Percentiles rank a stretch among this genome's conserved stretches.
Conservation (phyloP, 2,329 filamentous ascomycete genomes). For the Hypoxylon sp. region DNA sequence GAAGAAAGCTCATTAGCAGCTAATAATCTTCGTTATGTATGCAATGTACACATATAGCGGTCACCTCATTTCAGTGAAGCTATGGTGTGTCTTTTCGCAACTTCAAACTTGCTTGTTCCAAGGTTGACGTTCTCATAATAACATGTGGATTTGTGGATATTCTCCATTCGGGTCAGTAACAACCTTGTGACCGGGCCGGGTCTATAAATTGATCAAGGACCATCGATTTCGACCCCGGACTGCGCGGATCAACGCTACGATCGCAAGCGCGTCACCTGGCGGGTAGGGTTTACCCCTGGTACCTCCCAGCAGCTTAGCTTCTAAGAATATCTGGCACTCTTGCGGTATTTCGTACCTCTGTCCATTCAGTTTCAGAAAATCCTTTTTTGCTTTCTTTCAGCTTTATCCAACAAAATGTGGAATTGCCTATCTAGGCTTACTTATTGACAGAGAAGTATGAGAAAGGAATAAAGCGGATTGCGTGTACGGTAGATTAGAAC, state of each 20-base stretch:
- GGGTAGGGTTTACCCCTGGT: constrained; percentile 33
- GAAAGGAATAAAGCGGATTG: background rate
- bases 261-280: constrained; percentile 36
- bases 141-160: constrained; percentile 2
- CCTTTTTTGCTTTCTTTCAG: constrained; percentile 17
- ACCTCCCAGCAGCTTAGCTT: constrained; percentile 10
- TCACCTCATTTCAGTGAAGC: no score
- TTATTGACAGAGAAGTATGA: background rate
- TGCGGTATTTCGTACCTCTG: constrained; percentile 23
- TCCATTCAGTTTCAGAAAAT: constrained; percentile 23
- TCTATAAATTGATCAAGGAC: constrained; percentile 32
- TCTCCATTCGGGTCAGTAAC: no score
- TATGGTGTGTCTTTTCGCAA: no score
- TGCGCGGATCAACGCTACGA: constrained; percentile 34
- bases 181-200: constrained; percentile 31
- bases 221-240: constrained; percentile 35
- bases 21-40: no score
- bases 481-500: constrained; percentile 12
- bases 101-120: no score
- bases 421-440: no score
- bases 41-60: no score
- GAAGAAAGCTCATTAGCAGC: no score
- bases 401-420: constrained; percentile 4
- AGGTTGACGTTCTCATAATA: no score
- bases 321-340: constrained; percentile 27